These are phyloP conservation scores for Trichoderma endophyticum DNA, from an alignment of 2,329 filamentous ascomycete species.

Conservation along the genomic window DNA sequence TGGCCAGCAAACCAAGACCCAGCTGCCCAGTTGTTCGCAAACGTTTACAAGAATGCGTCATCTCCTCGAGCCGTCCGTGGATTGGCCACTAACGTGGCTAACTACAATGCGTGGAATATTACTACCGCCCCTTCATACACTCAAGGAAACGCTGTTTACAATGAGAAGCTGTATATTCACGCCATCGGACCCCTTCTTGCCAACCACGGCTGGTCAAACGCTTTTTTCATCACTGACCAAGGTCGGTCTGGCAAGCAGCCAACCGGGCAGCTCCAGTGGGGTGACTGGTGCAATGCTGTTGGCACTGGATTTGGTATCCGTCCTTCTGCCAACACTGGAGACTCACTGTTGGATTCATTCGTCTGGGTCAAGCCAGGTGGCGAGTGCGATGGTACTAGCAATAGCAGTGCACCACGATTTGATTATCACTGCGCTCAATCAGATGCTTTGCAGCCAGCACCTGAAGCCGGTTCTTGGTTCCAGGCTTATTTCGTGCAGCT, in stretches of 20 bases:
- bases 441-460: slow-evolving; percentile 6
- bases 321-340: not conserved
- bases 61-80: not conserved
- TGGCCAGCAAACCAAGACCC: slow-evolving; percentile 5
- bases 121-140: not conserved
- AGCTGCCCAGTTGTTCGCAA: slow-evolving; percentile 1
- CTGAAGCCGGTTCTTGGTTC: slow-evolving; percentile 7
- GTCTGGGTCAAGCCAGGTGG: slow-evolving; percentile 4
- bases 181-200: not conserved
- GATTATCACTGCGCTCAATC: not conserved
- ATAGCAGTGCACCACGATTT: not conserved
- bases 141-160: slow-evolving; percentile 1
- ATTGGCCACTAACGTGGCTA: slow-evolving; percentile 4
- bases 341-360: not conserved
- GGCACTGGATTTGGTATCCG: slow-evolving; percentile 7
- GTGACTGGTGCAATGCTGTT: slow-evolving; percentile 2
- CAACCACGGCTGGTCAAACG: not conserved
- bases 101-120: slow-evolving; percentile 8
- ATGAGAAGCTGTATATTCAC: slow-evolving; percentile 4
- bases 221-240: slow-evolving; percentile 6
- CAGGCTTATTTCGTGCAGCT: slow-evolving; percentile 11
- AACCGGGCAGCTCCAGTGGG: not conserved
- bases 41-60: slow-evolving; percentile 5
- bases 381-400: slow-evolving; percentile 6
- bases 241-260: slow-evolving; percentile 9